Evolutionary conservation across 805 yeast species (phyloP), one percentile per base, ranked within the genome.

Genomic region (Ogataea saltuana): DNA sequence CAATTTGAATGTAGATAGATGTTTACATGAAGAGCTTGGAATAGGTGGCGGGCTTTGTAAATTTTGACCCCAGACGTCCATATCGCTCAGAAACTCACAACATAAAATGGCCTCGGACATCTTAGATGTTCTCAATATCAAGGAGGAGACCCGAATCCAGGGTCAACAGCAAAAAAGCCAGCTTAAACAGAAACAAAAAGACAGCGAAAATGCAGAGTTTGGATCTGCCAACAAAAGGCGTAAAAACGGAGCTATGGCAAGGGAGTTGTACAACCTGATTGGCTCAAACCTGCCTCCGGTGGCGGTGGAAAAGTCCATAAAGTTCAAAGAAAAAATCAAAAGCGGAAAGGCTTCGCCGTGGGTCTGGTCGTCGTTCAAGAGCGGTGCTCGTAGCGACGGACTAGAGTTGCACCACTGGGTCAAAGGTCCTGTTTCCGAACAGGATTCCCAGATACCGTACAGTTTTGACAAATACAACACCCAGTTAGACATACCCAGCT

Each of bases 241-340:
- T 43, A 69, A 64, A 42, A 50, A 55, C 22, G 67, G 65, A 2
- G 96, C 96, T 19, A 85, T 91, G 79, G 90, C 87, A 49, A 76
- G 98, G 53, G 99, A 93, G 61, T 70, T 93, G 41, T 90, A 85
- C 64, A 85, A 85, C 51, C 72, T 95, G 41, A 70, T 93, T 30
- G 99, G 99, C 4, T 90, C 93, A 29, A 88, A 88, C 62, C 81
- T 95, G 2, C 97, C 99, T 1, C 90, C 98, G 0, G 78, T 76
- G 6, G 75, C 74, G n/a, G 76, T 75, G n/a, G 71, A 72, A 39
- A 70, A 69, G 40, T 64, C 67, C n/a, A 40, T 48, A 15, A 74
- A 79, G 49, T 81, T 81, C 58, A 84, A 83, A 50, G 87, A 82
- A 46, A 75, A 80, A 52, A 71, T 87, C 40, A 78, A 78, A 45